Percentiles rank a stretch among this genome's conserved stretches.
Evolutionary conservation across 129 eudicot genomes (phyloP).

Genomic region (Saussurea involucrata): DNA sequence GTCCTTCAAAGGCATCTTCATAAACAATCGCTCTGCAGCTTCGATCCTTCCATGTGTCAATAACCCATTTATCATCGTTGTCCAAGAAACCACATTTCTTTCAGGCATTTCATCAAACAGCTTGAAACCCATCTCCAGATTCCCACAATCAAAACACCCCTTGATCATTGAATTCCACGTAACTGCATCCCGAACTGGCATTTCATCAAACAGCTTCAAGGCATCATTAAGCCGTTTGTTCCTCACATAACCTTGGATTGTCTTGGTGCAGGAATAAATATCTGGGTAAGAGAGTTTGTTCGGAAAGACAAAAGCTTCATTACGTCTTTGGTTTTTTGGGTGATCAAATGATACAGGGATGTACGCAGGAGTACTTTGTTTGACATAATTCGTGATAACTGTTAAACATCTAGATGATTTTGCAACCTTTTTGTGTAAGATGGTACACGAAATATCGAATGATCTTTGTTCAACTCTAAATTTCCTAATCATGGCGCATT

Average conservation of each 20-base stretch:
- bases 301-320: slow-evolving; percentile 27
- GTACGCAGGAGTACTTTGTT: slow-evolving; percentile 1
- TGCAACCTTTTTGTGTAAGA: slow-evolving; percentile 15
- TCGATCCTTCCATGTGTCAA: slow-evolving; percentile 40
- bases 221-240: slow-evolving; percentile 53
- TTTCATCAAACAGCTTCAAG: slow-evolving; percentile 59
- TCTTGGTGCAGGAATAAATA: slow-evolving; percentile 54
- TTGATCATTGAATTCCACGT: slow-evolving; percentile 73
- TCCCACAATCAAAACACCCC: slow-evolving; percentile 70
- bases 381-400: neutral
- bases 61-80: slow-evolving; percentile 54
- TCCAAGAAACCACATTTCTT: slow-evolving; percentile 65
- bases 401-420: slow-evolving; percentile 17
- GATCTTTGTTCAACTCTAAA: slow-evolving; percentile 8
- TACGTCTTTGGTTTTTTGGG: slow-evolving; percentile 26
- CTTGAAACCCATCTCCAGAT: slow-evolving; percentile 43
- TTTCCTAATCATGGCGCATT: slow-evolving; percentile 25
- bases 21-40: slow-evolving; percentile 47
- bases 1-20: slow-evolving; percentile 63
- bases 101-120: slow-evolving; percentile 65
- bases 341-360: slow-evolving; percentile 21
- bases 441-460: slow-evolving; percentile 7
- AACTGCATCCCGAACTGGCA: slow-evolving; percentile 54
- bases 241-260: slow-evolving; percentile 32
- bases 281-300: slow-evolving; percentile 36